Percentiles rank a stretch among this genome's conserved stretches.
Evolutionary conservation across 2,329 filamentous ascomycete genomes (phyloP).

Genomic region (Drechslera avenae): DNA sequence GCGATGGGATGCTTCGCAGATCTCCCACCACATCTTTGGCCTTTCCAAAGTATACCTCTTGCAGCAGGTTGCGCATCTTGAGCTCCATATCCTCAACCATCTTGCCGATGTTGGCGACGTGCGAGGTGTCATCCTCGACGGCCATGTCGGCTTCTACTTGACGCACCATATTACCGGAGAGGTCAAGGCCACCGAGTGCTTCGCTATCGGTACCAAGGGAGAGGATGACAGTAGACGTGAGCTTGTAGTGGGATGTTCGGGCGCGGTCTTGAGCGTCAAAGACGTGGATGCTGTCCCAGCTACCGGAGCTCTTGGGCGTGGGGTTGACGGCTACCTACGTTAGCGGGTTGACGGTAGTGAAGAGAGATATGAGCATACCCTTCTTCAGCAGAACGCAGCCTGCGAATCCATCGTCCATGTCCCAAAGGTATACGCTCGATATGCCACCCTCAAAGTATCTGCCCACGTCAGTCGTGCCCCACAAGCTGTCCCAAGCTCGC

Average conservation of each 20-base stretch:
- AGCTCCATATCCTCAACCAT: conserved; percentile 99
- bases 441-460: conserved; percentile 94
- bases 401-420: conserved; percentile 95
- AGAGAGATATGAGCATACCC: conserved; percentile 57
- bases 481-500: neutral
- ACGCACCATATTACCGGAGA: conserved; percentile 96
- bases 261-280: conserved; percentile 95
- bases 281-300: conserved; percentile 98
- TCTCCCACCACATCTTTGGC: conserved; percentile 98
- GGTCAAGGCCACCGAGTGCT: conserved; percentile 81
- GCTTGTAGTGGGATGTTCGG: conserved; percentile 92
- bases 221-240: conserved; percentile 95
- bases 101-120: conserved; percentile 90
- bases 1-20: conserved; percentile 79
- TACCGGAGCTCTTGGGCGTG: conserved; percentile 71
- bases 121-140: conserved; percentile 86
- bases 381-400: conserved; percentile 97
- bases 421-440: conserved; percentile 97
- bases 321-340: conserved; percentile 65
- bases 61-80: conserved; percentile 97
- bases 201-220: conserved; percentile 74
- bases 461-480: conserved; percentile 27
- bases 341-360: conserved; percentile 5
- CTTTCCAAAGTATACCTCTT: conserved; percentile 99
- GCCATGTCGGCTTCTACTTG: conserved; percentile 92